Evolutionary conservation across 23 red algal species (phyloP), one percentile per base, ranked within the genome.

Genomic region (Gracilaria domingensis): DNA sequence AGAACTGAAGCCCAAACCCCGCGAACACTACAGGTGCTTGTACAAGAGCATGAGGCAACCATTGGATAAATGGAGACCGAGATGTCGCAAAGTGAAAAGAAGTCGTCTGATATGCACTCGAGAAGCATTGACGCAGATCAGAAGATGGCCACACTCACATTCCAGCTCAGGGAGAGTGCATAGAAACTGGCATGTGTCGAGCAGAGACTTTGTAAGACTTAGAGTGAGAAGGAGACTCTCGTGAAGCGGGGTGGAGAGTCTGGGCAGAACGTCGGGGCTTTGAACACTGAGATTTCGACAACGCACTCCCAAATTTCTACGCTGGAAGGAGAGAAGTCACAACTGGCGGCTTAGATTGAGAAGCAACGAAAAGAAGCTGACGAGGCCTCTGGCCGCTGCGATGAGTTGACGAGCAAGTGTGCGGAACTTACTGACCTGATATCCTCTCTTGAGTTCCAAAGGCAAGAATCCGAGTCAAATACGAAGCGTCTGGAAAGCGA

Each of bases 101-200:
- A 87, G 20, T 74, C 83, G 23, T 53, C 44, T 21, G 66, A 75
- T 23, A 72, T 72, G 4, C 61, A 87, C 1, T 87, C 83, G 37
- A 48, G 67, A 24, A 87, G 83, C 47, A 33, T 74, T 34, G 83
- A 87, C 21, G 62, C 67, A 28, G 83, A 66, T 26, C 62, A 71
- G 62, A 28, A 61, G 38, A 74, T 87, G 7, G 83, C 83, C 21
- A 30, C 62, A 29, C 38, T 87, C 8, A 50, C 45, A 13, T 30
- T 16, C 13, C 58, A 87, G 28, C 83, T 87, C 7, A 72, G 66
- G 25, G 61, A 87, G 60, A 36, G n/a, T 32, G 38, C 54, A 32
- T 64, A 75, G 34, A 37, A 16, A 17, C 55, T 36, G 4, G 30
- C 32, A 54, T 72, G 40, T 12, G 34, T 28, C 23, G 66, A 72